Base-by-base conservation (phyloP, 805 yeast genomes). In the Saturnispora mendoncae region DNA sequence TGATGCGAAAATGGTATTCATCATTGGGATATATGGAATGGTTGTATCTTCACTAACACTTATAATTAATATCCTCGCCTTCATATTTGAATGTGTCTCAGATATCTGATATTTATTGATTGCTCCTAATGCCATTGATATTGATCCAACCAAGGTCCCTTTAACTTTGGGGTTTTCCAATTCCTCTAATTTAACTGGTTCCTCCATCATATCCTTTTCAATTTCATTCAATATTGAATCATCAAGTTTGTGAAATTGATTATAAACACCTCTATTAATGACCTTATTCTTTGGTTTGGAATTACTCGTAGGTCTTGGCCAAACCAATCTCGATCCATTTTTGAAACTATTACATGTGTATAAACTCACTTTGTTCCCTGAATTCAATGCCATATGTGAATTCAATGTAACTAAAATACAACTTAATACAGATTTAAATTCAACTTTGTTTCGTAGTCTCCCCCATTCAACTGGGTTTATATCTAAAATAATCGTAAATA, bases 1-100 rank as follows among this genome's bases (percentile, higher is more conserved):
- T 0, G 97, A 95, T 0, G 97, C 90, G 63, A 92, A 92, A 24
- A 92, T 90, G 45, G 92, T 73, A 60, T 92, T 92, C 97, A 92
- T 92, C 33, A 86, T 79, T 4, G 97, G 84, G 33, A 90, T 84
- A 58, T 92, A 94, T 44, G 84, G 85, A 39, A 85, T 67, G 4
- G 86, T 76, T 42, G 76, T 78, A 51, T 85, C 87, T 47, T 78
- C 85, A 48, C 80, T 76, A 20, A 86, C 72, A 45, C 78, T 76
- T 3, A 83, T 57, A 10, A 80, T 69, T 45, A 84, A 51, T 6
- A 82, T 64, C 36, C 88, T 70, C 0, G 96, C 78, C 38, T 81
- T 78, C 44, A 83, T 58, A 57, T 62, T 60, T 18, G 70, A 53
- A 9, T 30, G 39, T 13, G 64, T 69, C 10, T 72, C 74, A 15